Base-by-base conservation (phyloP, 768 basidiomycete genomes). In the Tricholoma bakamatsutake region DNA sequence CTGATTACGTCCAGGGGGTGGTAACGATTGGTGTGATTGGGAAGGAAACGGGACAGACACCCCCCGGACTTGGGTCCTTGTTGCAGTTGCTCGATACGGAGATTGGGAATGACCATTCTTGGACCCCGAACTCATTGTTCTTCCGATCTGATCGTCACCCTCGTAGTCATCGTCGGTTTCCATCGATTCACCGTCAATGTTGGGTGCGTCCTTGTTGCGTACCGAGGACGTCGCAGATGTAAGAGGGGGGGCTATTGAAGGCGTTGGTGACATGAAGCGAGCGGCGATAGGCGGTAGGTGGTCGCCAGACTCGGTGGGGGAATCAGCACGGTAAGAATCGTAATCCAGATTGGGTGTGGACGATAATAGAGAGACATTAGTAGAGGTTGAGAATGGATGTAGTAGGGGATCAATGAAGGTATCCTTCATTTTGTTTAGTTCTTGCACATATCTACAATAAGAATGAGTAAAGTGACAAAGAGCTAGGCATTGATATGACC, bases 331-430 rank as follows among this genome's bases (percentile, higher is more conserved):
- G 66, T 82, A 86, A 49, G 85, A 87, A 60, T 90, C 88, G 62
- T 83, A 86, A 43, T 88, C 87, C 34, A 78, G 61, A 50, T 81
- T 80, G 10, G 81, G 79, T 4, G 81, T 81, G 0, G 82, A 81
- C 10, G 83, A 76, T 31, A 74, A 65, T 6, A 82, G 79, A 4
- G 83, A 77, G n/a, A 74, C 62, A 0, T 69, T 67, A 1, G 73
- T 66, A 7, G 77, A 73, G 8, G 76, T 64, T 18, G 85, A 81
- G 63, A 83, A 92, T 10, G 93, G 91, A 71, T 96, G 93, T 13
- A 98, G 81, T 33, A 96, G 80, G 8, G 90, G 87, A 59, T 89
- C 87, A 63, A 94, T 90, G 64, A 97, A 97, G 0, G 90, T 93
- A 60, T 94, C 91, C 73, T 92, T 93, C 83, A 98, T 87, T 73